Evolutionary conservation across 768 basidiomycete species (phyloP).

Genomic region (Xanthoconium stramineum): DNA sequence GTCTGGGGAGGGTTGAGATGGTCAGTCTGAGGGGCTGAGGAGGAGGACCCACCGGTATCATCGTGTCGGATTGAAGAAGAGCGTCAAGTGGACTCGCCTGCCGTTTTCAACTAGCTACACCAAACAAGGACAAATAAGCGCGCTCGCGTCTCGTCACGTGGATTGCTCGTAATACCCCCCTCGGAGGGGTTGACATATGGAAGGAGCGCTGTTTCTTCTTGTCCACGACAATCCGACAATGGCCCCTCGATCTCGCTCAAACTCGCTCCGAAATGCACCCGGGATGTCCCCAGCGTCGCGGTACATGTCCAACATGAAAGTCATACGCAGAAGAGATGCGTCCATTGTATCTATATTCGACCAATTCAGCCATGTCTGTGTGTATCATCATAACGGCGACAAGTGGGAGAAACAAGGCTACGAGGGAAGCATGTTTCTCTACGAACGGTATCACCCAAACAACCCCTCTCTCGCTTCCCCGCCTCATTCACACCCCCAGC

Average conservation of each 20-base stretch:
- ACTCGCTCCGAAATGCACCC: slow-evolving; percentile 22
- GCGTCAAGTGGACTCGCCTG: slow-evolving; percentile 18
- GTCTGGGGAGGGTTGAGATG: slow-evolving; percentile 39
- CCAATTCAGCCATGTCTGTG: slow-evolving; percentile 84
- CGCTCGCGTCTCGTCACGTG: slow-evolving; percentile 39
- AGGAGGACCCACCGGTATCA: slow-evolving; percentile 42
- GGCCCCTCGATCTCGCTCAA: slow-evolving; percentile 27
- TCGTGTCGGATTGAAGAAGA: slow-evolving; percentile 35
- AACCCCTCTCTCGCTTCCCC: neutral
- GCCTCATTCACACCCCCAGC: slow-evolving; percentile 34
- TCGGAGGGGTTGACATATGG: slow-evolving; percentile 6
- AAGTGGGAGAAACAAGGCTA: slow-evolving; percentile 83
- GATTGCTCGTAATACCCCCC: slow-evolving; percentile 11
- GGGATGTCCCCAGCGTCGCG: slow-evolving; percentile 65
- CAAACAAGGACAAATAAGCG: slow-evolving; percentile 38
- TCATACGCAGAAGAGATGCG: slow-evolving; percentile 73
- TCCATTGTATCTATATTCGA: slow-evolving; percentile 79
- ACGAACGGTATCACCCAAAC: slow-evolving; percentile 56
- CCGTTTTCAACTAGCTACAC: slow-evolving; percentile 35
- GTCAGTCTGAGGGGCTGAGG: too few species aligned
- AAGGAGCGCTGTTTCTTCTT: neutral
- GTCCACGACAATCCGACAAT: neutral
- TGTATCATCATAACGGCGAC: slow-evolving; percentile 70
- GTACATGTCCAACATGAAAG: slow-evolving; percentile 78
- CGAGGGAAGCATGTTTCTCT: slow-evolving; percentile 89